phyloP scores from a whole-genome alignment of 2,329 filamentous ascomycete genomes.

The Diplodia seriata region DNA sequence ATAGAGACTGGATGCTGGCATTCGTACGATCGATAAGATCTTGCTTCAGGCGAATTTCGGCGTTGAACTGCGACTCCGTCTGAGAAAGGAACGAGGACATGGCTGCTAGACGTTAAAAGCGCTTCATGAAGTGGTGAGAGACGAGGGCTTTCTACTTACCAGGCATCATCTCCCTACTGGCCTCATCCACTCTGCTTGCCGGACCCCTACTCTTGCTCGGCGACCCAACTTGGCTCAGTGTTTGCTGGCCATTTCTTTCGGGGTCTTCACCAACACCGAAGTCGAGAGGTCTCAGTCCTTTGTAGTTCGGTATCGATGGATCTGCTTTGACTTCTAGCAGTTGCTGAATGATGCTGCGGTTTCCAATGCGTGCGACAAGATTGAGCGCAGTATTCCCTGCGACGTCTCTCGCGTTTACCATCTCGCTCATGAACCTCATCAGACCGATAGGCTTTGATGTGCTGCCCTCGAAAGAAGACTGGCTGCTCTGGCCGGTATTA shows the following conservation, averaged over 20 bases:
- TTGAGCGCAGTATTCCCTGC: slow-evolving; percentile 95
- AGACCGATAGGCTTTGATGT: slow-evolving; percentile 78
- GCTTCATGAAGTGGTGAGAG: slow-evolving; percentile 10
- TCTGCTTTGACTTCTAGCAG: slow-evolving; percentile 94
- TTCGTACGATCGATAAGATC: slow-evolving; percentile 82
- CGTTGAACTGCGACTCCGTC: slow-evolving; percentile 78
- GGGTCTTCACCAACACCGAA: slow-evolving; percentile 85
- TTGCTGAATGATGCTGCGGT: slow-evolving; percentile 95
- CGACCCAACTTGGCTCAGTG: slow-evolving; percentile 43
- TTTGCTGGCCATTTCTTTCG: slow-evolving; percentile 52
- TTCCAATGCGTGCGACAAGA: slow-evolving; percentile 89
- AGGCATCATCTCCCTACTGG: slow-evolving; percentile 78
- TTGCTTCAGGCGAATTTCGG: slow-evolving; percentile 84
- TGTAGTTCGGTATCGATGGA: slow-evolving; percentile 87
- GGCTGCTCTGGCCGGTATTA: slow-evolving; percentile 45
- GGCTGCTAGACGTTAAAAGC: slow-evolving; percentile 56
- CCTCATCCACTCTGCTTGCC: slow-evolving; percentile 67
- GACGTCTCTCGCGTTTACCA: slow-evolving; percentile 94
- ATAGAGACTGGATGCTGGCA: slow-evolving; percentile 78
- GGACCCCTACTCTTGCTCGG: slow-evolving; percentile 49
- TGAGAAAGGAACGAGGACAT: slow-evolving; percentile 83
- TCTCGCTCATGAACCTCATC: slow-evolving; percentile 93
- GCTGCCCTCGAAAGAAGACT: slow-evolving; percentile 60
- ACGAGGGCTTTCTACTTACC: slow-evolving; percentile 62
- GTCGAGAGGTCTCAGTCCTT: slow-evolving; percentile 86